A percentile compares a stretch with the other conserved stretches of the same genome.
Conservation (phyloP, 129 eudicot species). For the Apium graveolens region DNA sequence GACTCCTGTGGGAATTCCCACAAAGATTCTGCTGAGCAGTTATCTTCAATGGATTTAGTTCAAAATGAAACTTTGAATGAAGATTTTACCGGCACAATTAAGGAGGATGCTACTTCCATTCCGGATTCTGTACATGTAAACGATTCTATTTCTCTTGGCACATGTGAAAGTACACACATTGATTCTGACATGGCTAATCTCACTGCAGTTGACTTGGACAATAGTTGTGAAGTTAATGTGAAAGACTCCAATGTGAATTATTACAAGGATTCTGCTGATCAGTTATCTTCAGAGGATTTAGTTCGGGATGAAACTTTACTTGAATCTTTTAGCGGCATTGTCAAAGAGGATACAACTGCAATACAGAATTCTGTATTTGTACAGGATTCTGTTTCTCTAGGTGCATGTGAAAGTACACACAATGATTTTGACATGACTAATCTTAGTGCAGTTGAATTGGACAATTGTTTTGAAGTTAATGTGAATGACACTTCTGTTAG, state of each 20-base stretch:
- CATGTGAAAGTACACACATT: background rate
- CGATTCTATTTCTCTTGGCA: slow-evolving; percentile 4
- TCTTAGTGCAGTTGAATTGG: background rate
- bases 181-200: background rate
- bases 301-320: slow-evolving; percentile 10
- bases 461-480: background rate
- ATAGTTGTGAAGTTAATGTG: background rate
- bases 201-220: background rate
- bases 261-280: background rate
- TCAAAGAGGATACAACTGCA: slow-evolving; percentile 3
- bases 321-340: slow-evolving; percentile 2
- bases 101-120: background rate
- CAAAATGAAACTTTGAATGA: background rate
- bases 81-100: background rate
- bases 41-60: background rate
- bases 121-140: background rate
- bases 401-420: background rate
- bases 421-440: background rate
- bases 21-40: background rate
- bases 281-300: background rate
- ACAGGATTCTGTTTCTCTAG: slow-evolving; percentile 5
- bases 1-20: background rate
- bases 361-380: background rate
- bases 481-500: background rate
- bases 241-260: background rate